Evolutionary conservation across 345 rosid species (phyloP), one percentile per base, ranked within the genome.

Genomic region (thale cress (Arabidopsis thaliana)): DNA sequence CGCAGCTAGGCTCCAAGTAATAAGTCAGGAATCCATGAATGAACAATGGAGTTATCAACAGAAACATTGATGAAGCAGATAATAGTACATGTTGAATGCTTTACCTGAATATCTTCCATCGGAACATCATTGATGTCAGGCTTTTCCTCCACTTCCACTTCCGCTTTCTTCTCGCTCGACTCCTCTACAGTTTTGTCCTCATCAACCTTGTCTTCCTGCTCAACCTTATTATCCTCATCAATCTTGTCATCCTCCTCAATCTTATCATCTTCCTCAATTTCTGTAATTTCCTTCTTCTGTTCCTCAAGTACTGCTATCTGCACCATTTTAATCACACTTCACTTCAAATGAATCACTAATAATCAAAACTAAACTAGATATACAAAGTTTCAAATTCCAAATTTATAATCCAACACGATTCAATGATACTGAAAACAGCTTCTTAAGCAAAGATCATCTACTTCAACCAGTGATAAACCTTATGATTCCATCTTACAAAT

Each of bases 231-330:
- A 0, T 67, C 71, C 8, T 41, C 77, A 11, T 71, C 76, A 52
- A 76, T 78, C 69, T 84, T 87, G 42, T 74, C 83, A 71, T 93
- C 93, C 10, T 87, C 88, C 1, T 87, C 91, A 67, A 44, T 75
- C 59, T 81, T 82, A 63, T 85, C 97, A 0, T 63, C 84, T 5
- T 83, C 89, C 42, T 87, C 94, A 61, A 65, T 79, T 61, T 84
- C 97, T 20, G 62, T 76, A 52, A 80, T 85, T 67, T 89, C 96
- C 2, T 67, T 72, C 53, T 81, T 85, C 76, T 86, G 85, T 66
- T 84, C 88, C 80, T 91, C 96, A 68, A 95, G 82, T 64, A 87
- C 79, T 67, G 93, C 91, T 59, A 91, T 81, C 97, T 95, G 76
- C 75, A 81, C 78, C 59, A 69, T 79, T 76, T 75, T 28, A 28